Base-by-base conservation (phyloP, 371 early-diverging fungal genomes). In the Circinella umbellata region DNA sequence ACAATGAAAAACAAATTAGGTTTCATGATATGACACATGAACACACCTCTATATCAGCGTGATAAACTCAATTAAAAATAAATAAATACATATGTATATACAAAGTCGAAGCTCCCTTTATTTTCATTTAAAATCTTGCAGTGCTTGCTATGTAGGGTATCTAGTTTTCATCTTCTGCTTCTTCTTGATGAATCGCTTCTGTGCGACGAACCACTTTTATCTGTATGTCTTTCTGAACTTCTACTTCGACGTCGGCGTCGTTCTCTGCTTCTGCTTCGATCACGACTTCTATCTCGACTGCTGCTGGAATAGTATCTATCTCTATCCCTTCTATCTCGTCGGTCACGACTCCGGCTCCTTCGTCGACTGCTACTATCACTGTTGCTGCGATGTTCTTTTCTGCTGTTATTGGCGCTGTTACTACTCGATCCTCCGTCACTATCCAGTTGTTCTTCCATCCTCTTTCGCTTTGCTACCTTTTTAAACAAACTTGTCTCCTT, bases 401-500 rank as follows among this genome's bases (percentile, higher is more conserved):
- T 18, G 34, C 57, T 57, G 39, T 67, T 53, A 13, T 17, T 20
- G 18, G 18, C n/a, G 11, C 70, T 64, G 13, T 51, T 61, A n/a
- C 62, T 68, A 53, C 63, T 54, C 35, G 63, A n/a, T 2, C 61
- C 70, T n/a, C 48, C 42, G 15, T 55, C 49, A 20, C 68, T 69
- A 47, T 49, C 55, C 13, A 62, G 63, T 36, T 42, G 70, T 36
- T 79, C 76, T 14, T 85, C 81, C 11, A 66, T 55, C 51, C 2
- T 27, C 27, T 68, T 77, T 48, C 61, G 67, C 63, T 82, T 82
- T 35, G 74, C 66, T 15, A 81, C 78, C 61, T 83, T 83, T 66
- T 81, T 81, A 47, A 84, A 81, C 20, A 84, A 61, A 36, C 76
- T 80, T 4, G 77, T 74, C 35, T 84, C 81, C 66, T 81, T 80